Percentiles rank a stretch among this genome's conserved stretches.
Evolutionary conservation across 805 yeast species (phyloP).

Genomic region (Metschnikowia amazonensis): DNA sequence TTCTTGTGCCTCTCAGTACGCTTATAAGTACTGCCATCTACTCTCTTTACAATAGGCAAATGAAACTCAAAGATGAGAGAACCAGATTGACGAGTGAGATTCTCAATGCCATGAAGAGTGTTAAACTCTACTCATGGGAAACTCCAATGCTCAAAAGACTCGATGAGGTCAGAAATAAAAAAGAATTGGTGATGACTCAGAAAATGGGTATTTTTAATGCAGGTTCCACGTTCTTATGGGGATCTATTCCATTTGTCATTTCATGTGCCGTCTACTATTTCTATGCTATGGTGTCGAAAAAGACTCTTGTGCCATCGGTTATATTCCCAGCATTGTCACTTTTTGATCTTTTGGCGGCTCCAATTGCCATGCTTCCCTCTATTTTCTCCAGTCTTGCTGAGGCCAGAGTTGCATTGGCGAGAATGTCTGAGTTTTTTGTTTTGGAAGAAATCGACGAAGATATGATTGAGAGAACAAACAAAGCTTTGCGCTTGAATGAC

Average conservation of each 20-base stretch:
- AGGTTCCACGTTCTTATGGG: conserved; percentile 32
- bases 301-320: conserved; percentile 33
- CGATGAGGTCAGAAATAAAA: conserved; percentile 50
- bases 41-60: conserved; percentile 48
- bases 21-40: conserved; percentile 42
- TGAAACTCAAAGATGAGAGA: conserved; percentile 61
- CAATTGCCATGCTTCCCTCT: conserved; percentile 32
- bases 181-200: conserved; percentile 50
- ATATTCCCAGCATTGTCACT: conserved; percentile 40
- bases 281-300: conserved; percentile 23
- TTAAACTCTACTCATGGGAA: conserved; percentile 71
- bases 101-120: conserved; percentile 55
- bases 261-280: conserved; percentile 32
- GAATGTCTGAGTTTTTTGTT: conserved; percentile 31
- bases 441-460: conserved; percentile 33
- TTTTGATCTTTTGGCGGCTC: conserved; percentile 34
- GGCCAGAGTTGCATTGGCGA: conserved; percentile 29
- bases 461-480: conserved; percentile 20
- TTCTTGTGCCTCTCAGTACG: conserved; percentile 59
- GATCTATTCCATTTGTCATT: conserved; percentile 36
- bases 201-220: conserved; percentile 41
- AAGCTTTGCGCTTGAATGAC: conserved; percentile 19
- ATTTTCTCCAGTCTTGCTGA: conserved; percentile 28
- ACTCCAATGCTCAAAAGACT: conserved; percentile 55
- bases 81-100: conserved; percentile 58